phyloP scores from a whole-genome alignment of 1,284 basidiomycete genomes.

The Hypsizygus ulmarius region DNA sequence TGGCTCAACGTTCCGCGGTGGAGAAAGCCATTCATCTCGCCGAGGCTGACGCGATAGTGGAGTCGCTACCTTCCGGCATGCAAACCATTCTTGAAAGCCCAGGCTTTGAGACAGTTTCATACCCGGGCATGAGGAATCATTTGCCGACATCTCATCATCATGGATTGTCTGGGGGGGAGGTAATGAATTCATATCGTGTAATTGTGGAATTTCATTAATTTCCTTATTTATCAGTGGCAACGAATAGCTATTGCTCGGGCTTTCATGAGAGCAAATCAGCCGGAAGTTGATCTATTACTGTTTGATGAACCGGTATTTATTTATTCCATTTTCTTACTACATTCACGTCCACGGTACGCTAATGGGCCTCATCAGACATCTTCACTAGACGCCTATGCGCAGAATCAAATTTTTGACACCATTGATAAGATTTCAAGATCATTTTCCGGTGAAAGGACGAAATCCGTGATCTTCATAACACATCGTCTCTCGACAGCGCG shows the following conservation, averaged over 20 bases:
- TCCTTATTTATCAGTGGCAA: slow-evolving; percentile 64
- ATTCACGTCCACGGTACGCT: slow-evolving; percentile 1
- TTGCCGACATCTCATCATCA: slow-evolving; percentile 40
- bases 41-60: slow-evolving; percentile 61
- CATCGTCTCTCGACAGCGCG: slow-evolving; percentile 79
- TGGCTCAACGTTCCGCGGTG: slow-evolving; percentile 51
- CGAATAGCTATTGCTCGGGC: slow-evolving; percentile 78
- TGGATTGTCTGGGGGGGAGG: slow-evolving; percentile 77
- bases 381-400: slow-evolving; percentile 76
- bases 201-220: slow-evolving; percentile 2
- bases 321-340: slow-evolving; percentile 6
- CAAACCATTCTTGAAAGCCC: slow-evolving; percentile 64
- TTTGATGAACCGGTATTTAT: slow-evolving; percentile 75
- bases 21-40: slow-evolving; percentile 62
- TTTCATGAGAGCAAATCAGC: slow-evolving; percentile 74
- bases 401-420: slow-evolving; percentile 74
- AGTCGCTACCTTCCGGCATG: slow-evolving; percentile 61
- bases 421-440: slow-evolving; percentile 60
- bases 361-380: slow-evolving; percentile 51
- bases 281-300: slow-evolving; percentile 73
- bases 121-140: slow-evolving; percentile 35
- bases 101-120: slow-evolving; percentile 52
- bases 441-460: slow-evolving; percentile 51
- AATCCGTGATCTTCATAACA: slow-evolving; percentile 82
- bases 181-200: slow-evolving; percentile 30